Evolutionary conservation across 2,329 filamentous ascomycete genomes (phyloP), one percentile per base, ranked within the genome.

Genomic region (Talaromyces sp.): DNA sequence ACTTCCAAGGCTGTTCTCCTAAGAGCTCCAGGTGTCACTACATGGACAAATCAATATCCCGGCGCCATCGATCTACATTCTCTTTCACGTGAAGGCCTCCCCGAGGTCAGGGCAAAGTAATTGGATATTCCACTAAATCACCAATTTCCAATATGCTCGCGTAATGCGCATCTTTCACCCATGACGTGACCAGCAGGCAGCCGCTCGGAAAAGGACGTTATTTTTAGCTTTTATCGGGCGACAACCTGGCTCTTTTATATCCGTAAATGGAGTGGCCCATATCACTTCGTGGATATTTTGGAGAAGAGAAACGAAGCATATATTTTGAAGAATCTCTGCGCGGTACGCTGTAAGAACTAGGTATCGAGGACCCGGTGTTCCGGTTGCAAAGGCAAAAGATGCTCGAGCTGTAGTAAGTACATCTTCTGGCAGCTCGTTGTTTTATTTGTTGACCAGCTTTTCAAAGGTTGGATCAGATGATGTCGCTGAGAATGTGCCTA

Each of bases 251-350:
- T 40, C 31, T 58, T 11, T 25, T 22, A 6, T 29, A 19, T 43
- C 31, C 8, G 31, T 58, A 58, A 7, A 25, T 40, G 31, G 31
- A 58, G 22, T 13, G 40, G 17, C 34, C 43, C 22, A 61, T 17
- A 63, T 51, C 25, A 38, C 27, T n/a, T 61, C 65, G 58, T 67
- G 65, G 11, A 64, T 64, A 54, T 67, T 47, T 22, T 22, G 43
- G n/a, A 47, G 65, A 34, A 66, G 54, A 60, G 22, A 40, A 60
- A 59, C 40, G 53, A 66, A 53, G 34, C 60, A 63, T 36, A 60
- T 63, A 64, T 63, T 60, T 17, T 40, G 53, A 47, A 66, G 65
- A 40, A 25, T 47, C 40, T 66, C 60, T 47, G 64, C 60, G n/a
- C 45, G 60, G 34, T 66, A 64, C 27, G 61, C 60, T 60, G 60